Base-by-base conservation (phyloP, 1,284 basidiomycete species). In the Leccinum fuscescens region DNA sequence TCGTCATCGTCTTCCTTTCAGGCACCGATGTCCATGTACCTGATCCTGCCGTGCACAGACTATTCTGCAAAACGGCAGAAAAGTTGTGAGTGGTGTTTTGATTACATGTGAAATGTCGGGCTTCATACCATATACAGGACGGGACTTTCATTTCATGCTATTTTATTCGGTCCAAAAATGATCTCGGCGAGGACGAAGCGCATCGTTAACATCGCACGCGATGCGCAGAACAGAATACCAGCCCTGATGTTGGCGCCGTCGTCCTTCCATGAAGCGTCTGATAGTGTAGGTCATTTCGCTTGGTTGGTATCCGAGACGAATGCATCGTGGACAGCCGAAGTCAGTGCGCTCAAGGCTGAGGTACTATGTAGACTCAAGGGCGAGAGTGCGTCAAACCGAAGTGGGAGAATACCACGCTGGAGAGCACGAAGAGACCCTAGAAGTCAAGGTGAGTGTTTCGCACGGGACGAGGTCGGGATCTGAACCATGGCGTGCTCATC, bases 381-480 rank as follows among this genome's bases (percentile, higher is more conserved):
- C 39, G 93, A 98, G 75, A 95, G 33, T 35, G 94, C 69, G 79
- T 79, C 0, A 86, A 93, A 29, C 76, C 96, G 59, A 89, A 86
- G 69, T 87, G 84, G 70, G 91, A 94, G 55, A 65, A 59, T 50
- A 61, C 55, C 14, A 62, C 76, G 85, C 24, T 79, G 83, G n/a
- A 79, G 76, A 29, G 14, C 72, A 88, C 6, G 89, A 96, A 70
- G 89, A 94, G 66, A 88, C 87, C 70, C 78, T 96, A 64, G 96
- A 95, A 76, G 83, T 84, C 64, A 96, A 89, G 84, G 94, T 90
- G 70, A 55, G 81, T 68, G 24, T 44, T 53, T 22, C 24, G 20
- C 35, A 20, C 31, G 20, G 20, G 27, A 52, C 54, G 12, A 55
- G n/a, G 20, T 37, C 12, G 14, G n/a, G 27, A 17, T 31, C 33